phyloP scores from a whole-genome alignment of 1,284 basidiomycete genomes.

The Testicularia cyperi region DNA sequence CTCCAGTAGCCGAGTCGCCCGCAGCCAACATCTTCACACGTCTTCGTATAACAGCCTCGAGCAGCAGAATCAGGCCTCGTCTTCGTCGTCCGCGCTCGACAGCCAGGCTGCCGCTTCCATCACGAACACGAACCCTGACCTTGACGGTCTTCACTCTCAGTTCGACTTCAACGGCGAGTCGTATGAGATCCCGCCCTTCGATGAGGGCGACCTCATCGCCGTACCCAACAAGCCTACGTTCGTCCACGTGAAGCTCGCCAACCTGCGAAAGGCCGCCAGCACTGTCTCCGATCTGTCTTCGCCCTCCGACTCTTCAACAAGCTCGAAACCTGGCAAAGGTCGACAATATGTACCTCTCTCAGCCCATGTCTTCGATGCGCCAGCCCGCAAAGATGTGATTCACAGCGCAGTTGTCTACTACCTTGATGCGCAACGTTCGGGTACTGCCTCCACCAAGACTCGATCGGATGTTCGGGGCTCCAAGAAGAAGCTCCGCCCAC shows the following conservation, averaged over 20 bases:
- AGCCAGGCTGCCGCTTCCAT: no score
- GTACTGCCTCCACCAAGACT: constrained; percentile 86
- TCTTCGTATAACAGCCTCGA: no score
- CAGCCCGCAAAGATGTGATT: constrained; percentile 85
- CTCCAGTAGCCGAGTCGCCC: no score
- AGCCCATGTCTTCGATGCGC: constrained; percentile 76
- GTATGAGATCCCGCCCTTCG: constrained; percentile 15
- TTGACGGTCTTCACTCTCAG: constrained; percentile 11
- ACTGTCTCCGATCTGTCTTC: no score
- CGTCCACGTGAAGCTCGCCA: constrained; percentile 41
- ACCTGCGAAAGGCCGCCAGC: constrained; percentile 27
- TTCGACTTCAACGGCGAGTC: constrained; percentile 30
- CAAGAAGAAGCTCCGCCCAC: constrained; percentile 80
- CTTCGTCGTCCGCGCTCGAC: constrained; percentile 7
- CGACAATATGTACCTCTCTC: constrained; percentile 73
- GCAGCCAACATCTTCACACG: no score
- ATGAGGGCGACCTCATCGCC: constrained; percentile 31
- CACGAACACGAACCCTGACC: no score
- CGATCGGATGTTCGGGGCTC: constrained; percentile 86
- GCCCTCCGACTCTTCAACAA: no score
- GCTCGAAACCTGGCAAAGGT: no score
- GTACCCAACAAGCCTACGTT: constrained; percentile 28
- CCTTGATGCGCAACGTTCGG: constrained; percentile 81
- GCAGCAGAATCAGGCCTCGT: no score
- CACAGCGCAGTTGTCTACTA: constrained; percentile 90